phyloP scores from a whole-genome alignment of 768 basidiomycete species.

The Rhizopogon vesiculosus region DNA sequence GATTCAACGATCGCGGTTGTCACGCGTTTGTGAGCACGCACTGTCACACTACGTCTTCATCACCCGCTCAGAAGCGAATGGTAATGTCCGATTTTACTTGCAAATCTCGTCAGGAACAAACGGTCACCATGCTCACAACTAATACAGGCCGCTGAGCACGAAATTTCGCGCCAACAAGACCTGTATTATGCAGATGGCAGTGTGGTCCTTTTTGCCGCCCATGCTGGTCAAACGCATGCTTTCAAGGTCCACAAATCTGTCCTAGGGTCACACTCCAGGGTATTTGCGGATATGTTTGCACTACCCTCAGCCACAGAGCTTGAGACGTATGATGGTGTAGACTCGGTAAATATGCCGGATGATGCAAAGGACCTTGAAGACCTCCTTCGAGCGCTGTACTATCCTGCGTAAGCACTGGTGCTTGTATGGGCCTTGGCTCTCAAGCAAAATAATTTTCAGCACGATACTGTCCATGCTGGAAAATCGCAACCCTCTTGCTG shows the following conservation, averaged over 20 bases:
- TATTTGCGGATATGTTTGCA: constrained; percentile 29
- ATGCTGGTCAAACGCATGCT: neutral
- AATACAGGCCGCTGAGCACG: neutral
- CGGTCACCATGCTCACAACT: too few relatives aligned
- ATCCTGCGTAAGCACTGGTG: constrained; percentile 1
- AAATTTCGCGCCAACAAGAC: neutral
- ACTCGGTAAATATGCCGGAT: constrained; percentile 9
- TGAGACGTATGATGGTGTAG: constrained; percentile 11
- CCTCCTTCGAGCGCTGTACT: constrained; percentile 8
- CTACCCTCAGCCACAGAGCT: neutral
- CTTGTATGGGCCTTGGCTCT: constrained; percentile 1
- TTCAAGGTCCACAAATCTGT: constrained; percentile 29
- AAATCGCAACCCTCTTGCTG: neutral
- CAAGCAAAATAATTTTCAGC: neutral
- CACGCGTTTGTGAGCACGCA: constrained; percentile 24
- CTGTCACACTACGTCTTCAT: constrained; percentile 3
- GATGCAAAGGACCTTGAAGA: constrained; percentile 6
- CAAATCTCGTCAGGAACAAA: neutral
- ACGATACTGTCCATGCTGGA: constrained; percentile 1
- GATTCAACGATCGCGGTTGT: constrained; percentile 31
- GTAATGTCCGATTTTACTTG: neutral
- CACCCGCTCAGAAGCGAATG: neutral
- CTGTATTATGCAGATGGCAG: neutral
- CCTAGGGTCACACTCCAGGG: constrained; percentile 19
- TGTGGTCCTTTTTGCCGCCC: neutral